Evolutionary conservation across 2,329 filamentous ascomycete species (phyloP).

Genomic region (Talaromyces atroroseus): DNA sequence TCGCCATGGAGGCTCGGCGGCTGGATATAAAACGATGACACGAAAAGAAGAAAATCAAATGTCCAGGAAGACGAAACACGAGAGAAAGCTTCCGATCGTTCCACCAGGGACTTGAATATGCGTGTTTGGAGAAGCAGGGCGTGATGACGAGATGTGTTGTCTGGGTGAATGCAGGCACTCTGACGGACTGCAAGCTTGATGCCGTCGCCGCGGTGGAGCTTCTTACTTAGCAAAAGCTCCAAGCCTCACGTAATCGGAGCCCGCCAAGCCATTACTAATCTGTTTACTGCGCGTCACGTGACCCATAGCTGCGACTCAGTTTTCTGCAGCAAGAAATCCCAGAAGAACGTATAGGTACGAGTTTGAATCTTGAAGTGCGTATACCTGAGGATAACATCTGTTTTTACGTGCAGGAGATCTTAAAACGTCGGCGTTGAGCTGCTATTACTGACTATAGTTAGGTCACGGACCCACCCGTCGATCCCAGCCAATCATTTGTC

Average conservation of each 20-base stretch:
- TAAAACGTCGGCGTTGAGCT: too few relatives aligned
- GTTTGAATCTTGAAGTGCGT: too few relatives aligned
- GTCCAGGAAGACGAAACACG: neutral
- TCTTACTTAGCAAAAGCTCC: neutral
- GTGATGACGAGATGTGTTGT: constrained; percentile 5
- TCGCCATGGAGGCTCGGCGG: constrained; percentile 61
- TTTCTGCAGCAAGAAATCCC: too few relatives aligned
- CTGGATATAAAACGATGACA: constrained; percentile 5
- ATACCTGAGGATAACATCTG: too few relatives aligned
- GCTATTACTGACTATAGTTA: too few relatives aligned
- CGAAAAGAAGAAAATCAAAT: neutral
- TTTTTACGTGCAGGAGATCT: too few relatives aligned
- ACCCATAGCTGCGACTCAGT: too few relatives aligned
- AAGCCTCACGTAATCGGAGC: neutral
- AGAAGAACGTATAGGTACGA: neutral
- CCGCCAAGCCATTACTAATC: neutral
- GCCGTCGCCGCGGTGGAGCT: constrained; percentile 11
- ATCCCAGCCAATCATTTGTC: neutral
- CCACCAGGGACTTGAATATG: neutral
- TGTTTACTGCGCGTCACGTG: too few relatives aligned
- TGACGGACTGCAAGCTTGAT: constrained; percentile 2
- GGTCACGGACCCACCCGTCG: neutral
- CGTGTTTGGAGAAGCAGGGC: neutral
- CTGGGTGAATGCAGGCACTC: neutral
- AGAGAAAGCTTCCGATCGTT: constrained; percentile 2